Evolutionary conservation across 768 basidiomycete species (phyloP).

Genomic region (Coprinopsis strossmayeri): DNA sequence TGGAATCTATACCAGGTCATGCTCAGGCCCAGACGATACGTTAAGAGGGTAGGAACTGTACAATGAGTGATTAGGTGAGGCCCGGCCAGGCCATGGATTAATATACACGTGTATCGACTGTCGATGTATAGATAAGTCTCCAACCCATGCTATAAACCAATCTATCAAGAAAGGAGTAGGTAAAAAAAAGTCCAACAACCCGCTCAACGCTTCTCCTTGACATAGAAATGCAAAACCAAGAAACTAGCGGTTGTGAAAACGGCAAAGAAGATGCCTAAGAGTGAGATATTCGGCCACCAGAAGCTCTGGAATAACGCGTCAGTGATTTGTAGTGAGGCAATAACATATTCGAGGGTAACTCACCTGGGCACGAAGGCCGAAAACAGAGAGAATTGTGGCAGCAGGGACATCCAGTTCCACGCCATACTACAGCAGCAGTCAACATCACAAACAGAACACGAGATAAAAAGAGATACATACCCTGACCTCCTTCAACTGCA

Average conservation of each 20-base stretch:
- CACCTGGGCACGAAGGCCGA: constrained; percentile 86
- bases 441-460: neutral
- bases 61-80: neutral
- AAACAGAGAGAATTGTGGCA: constrained; percentile 89
- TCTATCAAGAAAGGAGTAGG: neutral
- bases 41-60: neutral
- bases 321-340: neutral
- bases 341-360: constrained; percentile 15
- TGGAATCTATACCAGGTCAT: too few relatives aligned
- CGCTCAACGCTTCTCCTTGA: constrained; percentile 63
- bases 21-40: neutral
- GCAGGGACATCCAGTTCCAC: constrained; percentile 96
- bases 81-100: neutral
- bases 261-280: constrained; percentile 83
- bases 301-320: constrained; percentile 50
- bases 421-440: constrained; percentile 60
- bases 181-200: neutral
- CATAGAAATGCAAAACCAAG: constrained; percentile 78
- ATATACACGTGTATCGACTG: neutral
- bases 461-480: constrained; percentile 39
- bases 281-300: constrained; percentile 96
- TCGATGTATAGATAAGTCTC: too few relatives aligned
- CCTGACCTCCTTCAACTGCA: constrained; percentile 88
- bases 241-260: constrained; percentile 73
- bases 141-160: too few relatives aligned